Conservation (phyloP, 345 rosid genomes). For the Salix viminalis region DNA sequence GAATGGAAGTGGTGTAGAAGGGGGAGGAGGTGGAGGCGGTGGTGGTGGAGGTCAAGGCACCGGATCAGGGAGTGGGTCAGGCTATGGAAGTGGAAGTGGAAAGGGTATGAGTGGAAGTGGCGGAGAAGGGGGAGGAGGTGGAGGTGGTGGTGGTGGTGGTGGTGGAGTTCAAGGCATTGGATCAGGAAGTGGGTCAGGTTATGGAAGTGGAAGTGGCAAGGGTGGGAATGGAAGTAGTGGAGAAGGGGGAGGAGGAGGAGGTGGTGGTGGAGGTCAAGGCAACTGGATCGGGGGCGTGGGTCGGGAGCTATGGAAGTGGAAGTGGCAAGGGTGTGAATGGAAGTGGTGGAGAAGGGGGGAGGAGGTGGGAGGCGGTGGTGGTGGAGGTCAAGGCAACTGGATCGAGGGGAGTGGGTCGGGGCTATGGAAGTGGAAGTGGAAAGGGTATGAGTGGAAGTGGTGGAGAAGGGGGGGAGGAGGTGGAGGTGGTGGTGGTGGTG, state of each 20-base stretch:
- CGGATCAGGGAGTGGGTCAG: background rate
- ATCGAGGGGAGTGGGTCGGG: constrained; percentile 12
- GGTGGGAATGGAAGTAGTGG: background rate
- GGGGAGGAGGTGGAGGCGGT: background rate
- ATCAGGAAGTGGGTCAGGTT: constrained; percentile 19
- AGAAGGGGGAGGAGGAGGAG: background rate
- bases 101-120: no score
- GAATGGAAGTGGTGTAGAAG: background rate
- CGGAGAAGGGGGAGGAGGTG: constrained; percentile 29
- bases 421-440: constrained; percentile 19
- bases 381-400: constrained; percentile 2
- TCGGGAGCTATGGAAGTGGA: background rate
- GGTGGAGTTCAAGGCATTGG: constrained; percentile 18
- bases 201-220: background rate
- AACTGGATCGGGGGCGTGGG: background rate
- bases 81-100: no score
- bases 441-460: background rate
- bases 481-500: background rate
- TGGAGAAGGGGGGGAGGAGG: background rate
- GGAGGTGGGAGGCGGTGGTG: background rate
- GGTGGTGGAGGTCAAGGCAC: no score
- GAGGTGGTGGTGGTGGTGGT: constrained; percentile 19
- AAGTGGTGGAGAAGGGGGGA: background rate
- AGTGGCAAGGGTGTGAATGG: background rate
- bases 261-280: constrained; percentile 16